Percentiles rank a stretch among this genome's conserved stretches.
Evolutionary conservation across 2,329 filamentous ascomycete species (phyloP).

Genomic region (Teratosphaeria zuluensis): DNA sequence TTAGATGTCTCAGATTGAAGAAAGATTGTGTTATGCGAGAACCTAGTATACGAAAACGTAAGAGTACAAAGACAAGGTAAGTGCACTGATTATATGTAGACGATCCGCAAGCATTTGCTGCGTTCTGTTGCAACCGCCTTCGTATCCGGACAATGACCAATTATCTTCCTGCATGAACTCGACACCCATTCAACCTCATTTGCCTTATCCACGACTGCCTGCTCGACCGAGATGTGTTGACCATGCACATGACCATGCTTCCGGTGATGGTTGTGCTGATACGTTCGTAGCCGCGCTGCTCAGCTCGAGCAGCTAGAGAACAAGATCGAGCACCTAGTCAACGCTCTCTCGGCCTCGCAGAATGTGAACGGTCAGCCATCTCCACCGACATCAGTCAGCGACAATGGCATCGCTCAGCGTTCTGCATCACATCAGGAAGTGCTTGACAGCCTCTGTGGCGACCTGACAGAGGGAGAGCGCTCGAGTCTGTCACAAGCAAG

Average conservation of each 20-base stretch:
- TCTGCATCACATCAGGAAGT: background rate
- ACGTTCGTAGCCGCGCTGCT: constrained; percentile 18
- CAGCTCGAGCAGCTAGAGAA: constrained; percentile 25
- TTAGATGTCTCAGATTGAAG: constrained; percentile 21
- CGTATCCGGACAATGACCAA: background rate
- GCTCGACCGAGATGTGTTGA: background rate
- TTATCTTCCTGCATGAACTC: too few species aligned
- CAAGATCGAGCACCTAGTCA: constrained; percentile 25
- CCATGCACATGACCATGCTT: background rate
- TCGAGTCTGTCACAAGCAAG: background rate
- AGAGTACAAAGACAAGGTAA: constrained; percentile 21
- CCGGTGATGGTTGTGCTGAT: background rate
- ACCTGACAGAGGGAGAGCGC: background rate
- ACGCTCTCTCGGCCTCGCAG: constrained; percentile 17
- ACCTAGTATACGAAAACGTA: constrained; percentile 17
- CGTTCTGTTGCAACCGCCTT: background rate
- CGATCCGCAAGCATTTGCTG: background rate
- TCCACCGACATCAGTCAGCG: background rate
- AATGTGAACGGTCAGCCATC: background rate
- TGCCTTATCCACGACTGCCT: too few species aligned
- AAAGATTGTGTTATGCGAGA: constrained; percentile 23
- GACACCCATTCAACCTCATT: too few species aligned
- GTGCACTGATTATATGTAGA: constrained; percentile 1
- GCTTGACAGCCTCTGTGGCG: background rate
- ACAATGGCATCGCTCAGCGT: background rate